Evolutionary conservation across 352 stramenopile species (phyloP).

Genomic region (Phytopythium sindhum): DNA sequence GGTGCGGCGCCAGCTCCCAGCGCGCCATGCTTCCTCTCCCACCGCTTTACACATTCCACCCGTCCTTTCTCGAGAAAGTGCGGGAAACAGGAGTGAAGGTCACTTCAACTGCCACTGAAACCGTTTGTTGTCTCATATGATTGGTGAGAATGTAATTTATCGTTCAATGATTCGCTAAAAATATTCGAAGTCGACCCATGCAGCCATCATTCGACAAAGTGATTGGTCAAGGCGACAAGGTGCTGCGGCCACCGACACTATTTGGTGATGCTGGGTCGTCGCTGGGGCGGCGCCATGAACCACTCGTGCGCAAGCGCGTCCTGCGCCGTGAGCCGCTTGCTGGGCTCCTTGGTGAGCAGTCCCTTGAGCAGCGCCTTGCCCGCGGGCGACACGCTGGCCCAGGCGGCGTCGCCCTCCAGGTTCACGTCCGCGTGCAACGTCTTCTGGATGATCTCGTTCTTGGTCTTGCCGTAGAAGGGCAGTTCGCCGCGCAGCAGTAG

Average conservation of each 20-base stretch:
- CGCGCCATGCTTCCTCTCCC: neutral
- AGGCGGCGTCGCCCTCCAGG: constrained; percentile 59
- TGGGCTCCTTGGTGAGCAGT: constrained; percentile 82
- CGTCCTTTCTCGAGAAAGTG: neutral
- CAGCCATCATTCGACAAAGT: neutral
- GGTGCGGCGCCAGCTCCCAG: constrained; percentile 51
- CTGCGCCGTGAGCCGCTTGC: constrained; percentile 73
- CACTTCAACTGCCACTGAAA: constrained; percentile 1
- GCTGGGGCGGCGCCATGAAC: constrained; percentile 33
- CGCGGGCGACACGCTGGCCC: constrained; percentile 49
- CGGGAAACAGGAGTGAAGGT: neutral
- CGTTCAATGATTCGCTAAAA: neutral
- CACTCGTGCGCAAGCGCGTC: constrained; percentile 81
- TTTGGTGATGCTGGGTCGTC: neutral
- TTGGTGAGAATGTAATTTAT: neutral
- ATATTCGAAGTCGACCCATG: neutral
- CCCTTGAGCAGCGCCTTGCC: constrained; percentile 71
- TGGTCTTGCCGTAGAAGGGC: constrained; percentile 90
- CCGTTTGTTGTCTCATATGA: neutral
- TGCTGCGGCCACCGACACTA: neutral
- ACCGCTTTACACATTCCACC: neutral
- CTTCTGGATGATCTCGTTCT: constrained; percentile 92
- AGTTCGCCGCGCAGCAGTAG: constrained; percentile 85
- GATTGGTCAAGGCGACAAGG: neutral
- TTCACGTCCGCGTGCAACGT: constrained; percentile 86